Base-by-base conservation (phyloP, 768 basidiomycete species). In the Xerocomellus intermedius region DNA sequence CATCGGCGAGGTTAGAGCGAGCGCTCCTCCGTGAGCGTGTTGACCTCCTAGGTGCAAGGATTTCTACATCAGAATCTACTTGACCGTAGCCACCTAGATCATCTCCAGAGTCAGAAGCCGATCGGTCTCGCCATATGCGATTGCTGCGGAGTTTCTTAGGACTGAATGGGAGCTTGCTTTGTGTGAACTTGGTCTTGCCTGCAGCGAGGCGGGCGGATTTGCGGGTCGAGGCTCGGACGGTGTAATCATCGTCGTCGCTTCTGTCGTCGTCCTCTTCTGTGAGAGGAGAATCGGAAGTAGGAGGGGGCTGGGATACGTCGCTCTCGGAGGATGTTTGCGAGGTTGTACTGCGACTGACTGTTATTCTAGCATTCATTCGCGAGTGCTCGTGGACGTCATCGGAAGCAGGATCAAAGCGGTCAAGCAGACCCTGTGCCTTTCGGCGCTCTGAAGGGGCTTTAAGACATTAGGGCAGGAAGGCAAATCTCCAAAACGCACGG, bases 361-460 rank as follows among this genome's bases (percentile, higher is more conserved):
- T 73, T 47, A 75, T 58, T 37, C 63, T 70, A 41, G 73, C 56
- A 60, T 71, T 75, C 57, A 82, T 67, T 39, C 87, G 84, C 44
- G 84, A 85, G 22, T 75, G 63, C 21, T 82, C 82, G 61, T 88
- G 84, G 10, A 91, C 76, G 36, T 65, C 58, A 16, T 57, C 51
- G 4, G 80, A 82, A 21, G 79, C 77, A 21, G 88, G 87, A 61
- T 90, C 81, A 67, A 91, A 91, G 0, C 69, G 64, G 1, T 66
- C 66, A 21, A 87, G 73, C 8, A 65, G 57, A 19, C 79, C 81
- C 6, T 63, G 67, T 30, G 56, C 64, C 64, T 82, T 78, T 49
- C 58, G 77, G 41, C 64, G 71, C 60, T 77, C 87, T 89, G 55
- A 26, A 50, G 35, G 9, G 45, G 35, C 32, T 26, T 48, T 66